These are phyloP conservation scores for Grammothele lineata DNA, from an alignment of 768 basidiomycete genomes.

Conservation along the genomic window DNA sequence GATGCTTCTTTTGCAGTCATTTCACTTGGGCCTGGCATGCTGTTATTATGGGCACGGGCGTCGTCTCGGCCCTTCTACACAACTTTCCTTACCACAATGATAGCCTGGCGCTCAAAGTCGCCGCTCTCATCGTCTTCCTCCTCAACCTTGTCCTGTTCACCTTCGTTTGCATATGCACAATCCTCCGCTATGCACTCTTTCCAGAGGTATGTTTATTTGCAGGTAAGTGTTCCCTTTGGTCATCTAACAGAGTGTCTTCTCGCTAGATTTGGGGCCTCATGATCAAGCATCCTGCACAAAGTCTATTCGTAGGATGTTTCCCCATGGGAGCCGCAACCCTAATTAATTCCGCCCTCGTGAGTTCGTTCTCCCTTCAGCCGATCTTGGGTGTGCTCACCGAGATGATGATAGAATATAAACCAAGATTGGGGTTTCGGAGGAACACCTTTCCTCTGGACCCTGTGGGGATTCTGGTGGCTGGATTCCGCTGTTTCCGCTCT, in stretches of 20 bases:
- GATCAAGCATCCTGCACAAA: conserved; percentile 38
- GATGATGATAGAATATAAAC: conserved; percentile 24
- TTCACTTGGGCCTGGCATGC: conserved; percentile 47
- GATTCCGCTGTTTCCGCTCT: conserved; percentile 37
- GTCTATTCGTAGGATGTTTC: conserved; percentile 39
- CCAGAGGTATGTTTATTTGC: conserved; percentile 20
- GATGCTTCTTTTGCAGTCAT: conserved; percentile 26
- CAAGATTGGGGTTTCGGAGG: conserved; percentile 35
- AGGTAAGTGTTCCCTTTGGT: neutral
- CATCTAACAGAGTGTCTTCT: too few relatives aligned
- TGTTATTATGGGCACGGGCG: conserved; percentile 46
- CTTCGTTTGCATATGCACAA: conserved; percentile 23
- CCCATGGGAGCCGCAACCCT: conserved; percentile 45
- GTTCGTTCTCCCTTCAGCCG: conserved; percentile 8
- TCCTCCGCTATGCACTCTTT: conserved; percentile 32
- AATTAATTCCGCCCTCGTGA: conserved; percentile 36
- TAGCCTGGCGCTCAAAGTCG: conserved; percentile 28
- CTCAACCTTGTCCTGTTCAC: conserved; percentile 39
- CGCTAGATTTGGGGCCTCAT: conserved; percentile 26
- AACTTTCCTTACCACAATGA: conserved; percentile 39
- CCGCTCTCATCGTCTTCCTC: conserved; percentile 35
- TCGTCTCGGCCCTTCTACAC: conserved; percentile 35
- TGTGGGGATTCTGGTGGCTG: conserved; percentile 53
- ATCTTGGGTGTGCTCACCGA: neutral
- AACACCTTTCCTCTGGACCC: conserved; percentile 32